phyloP scores from a whole-genome alignment of 768 basidiomycete species.

The Lactarius quietus region DNA sequence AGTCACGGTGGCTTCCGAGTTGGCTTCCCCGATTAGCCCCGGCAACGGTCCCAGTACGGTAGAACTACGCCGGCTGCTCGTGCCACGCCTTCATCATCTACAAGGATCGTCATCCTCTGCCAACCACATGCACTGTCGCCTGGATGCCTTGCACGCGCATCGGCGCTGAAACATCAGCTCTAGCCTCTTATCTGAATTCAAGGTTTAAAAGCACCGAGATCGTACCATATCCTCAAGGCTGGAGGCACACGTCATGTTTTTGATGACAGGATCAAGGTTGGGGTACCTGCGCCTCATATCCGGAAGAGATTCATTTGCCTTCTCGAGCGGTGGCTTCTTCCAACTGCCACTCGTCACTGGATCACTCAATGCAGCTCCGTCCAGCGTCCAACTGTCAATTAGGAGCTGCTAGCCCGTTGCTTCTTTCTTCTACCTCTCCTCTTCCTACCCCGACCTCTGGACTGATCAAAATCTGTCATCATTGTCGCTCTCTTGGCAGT shows the following conservation, averaged over 20 bases:
- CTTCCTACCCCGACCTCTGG: not conserved
- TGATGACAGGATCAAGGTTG: conserved; percentile 3
- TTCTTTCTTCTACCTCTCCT: not conserved
- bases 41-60: not conserved
- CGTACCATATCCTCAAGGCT: not conserved
- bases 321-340: not conserved
- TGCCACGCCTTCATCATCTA: not conserved
- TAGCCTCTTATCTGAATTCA: not conserved
- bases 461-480: conserved; percentile 3
- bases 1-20: not conserved
- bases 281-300: not conserved
- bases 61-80: not conserved
- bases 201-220: not conserved
- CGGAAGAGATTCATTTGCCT: not conserved
- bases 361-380: not conserved
- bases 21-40: no score
- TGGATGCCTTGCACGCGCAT: not conserved
- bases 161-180: not conserved
- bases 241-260: not conserved
- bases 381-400: not conserved
- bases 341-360: conserved; percentile 3
- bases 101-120: not conserved
- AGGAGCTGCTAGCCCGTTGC: not conserved
- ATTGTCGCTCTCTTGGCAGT: not conserved
- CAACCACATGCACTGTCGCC: not conserved